These are phyloP conservation scores for Tolypocladium nubicola DNA, from an alignment of 2,329 filamentous ascomycete genomes.

Conservation along the genomic window DNA sequence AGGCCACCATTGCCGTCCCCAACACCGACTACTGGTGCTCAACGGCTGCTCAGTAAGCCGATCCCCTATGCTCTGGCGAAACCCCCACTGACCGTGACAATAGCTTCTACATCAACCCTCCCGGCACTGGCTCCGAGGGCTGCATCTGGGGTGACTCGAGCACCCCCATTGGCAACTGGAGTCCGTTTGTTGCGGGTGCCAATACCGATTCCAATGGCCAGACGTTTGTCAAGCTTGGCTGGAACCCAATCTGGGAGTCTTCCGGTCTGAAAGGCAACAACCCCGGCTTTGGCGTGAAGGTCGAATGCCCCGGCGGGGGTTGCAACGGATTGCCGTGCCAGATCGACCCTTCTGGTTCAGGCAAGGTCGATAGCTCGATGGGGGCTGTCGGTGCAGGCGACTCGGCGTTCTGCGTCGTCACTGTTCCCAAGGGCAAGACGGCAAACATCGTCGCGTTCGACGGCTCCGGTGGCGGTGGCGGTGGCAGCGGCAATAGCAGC, in stretches of 20 bases:
- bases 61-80: background rate
- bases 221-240: slow-evolving; percentile 66
- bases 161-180: slow-evolving; percentile 64
- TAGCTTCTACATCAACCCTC: slow-evolving; percentile 70
- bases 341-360: slow-evolving; percentile 52
- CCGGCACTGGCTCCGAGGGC: slow-evolving; percentile 51
- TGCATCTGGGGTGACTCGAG: slow-evolving; percentile 61
- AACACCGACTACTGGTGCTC: slow-evolving; percentile 58
- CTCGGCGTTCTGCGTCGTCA: slow-evolving; percentile 66
- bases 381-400: slow-evolving; percentile 53
- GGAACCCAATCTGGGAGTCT: slow-evolving; percentile 60
- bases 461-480: slow-evolving; percentile 24
- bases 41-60: slow-evolving; percentile 63
- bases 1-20: slow-evolving; percentile 56
- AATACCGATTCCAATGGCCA: slow-evolving; percentile 55
- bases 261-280: slow-evolving; percentile 59
- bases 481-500: slow-evolving; percentile 6
- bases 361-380: slow-evolving; percentile 46
- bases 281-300: slow-evolving; percentile 49
- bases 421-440: slow-evolving; percentile 53
- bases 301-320: slow-evolving; percentile 53
- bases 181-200: slow-evolving; percentile 64
- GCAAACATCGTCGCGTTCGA: slow-evolving; percentile 58
- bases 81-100: slow-evolving; percentile 17
- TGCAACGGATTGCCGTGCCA: slow-evolving; percentile 68